Evolutionary conservation across 208 protist species (phyloP), one percentile per base, ranked within the genome.

Genomic region (Leishmania tropica): DNA sequence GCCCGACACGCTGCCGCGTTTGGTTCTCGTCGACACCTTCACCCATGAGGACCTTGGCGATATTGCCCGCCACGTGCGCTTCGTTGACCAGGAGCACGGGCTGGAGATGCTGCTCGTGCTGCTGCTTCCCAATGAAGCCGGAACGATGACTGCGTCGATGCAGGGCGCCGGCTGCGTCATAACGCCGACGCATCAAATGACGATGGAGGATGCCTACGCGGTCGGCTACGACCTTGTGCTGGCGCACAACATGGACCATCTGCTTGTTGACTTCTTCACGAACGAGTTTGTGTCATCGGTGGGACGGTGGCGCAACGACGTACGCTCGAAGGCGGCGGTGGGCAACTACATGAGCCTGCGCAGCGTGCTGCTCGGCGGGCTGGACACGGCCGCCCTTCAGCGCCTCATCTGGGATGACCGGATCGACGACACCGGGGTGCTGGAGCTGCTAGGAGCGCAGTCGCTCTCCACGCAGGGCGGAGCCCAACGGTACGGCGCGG

Each of bases 281-380:
- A 79, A 88, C 40, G 75, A 87, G 51, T 96, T 97, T 72, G 86
- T 96, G 28, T 95, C 94, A 0, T 89, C 92, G 10, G 81, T 85
- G n/a, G 92, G 90, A 3, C 88, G 93, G 45, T 97, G 93, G 91
- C 85, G 88, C 37, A 94, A 92, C 53, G 92, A 97, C 73, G 81
- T 97, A 8, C 91, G 91, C n/a, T 83, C 88, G 64, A 92, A 93
- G 73, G 87, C 88, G 15, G 87, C 90, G 7, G 89, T 95, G 5
- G 94, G 94, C 51, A 97, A 97, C 79, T 97, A 94, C 85, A 76
- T 90, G 60, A 93, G 86, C 56, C 78, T 97, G 68, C 90, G 92
- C 71, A 90, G 88, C 75, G 79, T 94, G 6, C 83, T 96, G 72
- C 75, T 92, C 35, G 89, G 88, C 68, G 84, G 83, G 42, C 90